Evolutionary conservation across 306 rosid species (phyloP), one percentile per base, ranked within the genome.

Genomic region (Corylus avellana): DNA sequence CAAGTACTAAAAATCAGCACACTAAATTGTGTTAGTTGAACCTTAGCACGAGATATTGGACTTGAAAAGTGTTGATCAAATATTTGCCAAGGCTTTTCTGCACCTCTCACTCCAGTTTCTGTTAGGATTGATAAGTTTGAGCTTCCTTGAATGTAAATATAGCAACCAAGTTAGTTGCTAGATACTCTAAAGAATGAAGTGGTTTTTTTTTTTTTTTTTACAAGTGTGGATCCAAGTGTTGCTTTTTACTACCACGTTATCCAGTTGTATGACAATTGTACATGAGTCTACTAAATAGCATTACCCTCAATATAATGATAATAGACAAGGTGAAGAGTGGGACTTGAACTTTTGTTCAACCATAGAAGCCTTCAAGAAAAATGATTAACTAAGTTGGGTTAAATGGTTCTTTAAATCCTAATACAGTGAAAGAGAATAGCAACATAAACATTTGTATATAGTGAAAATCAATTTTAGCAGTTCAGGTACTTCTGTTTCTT

Each of bases 1-100:
- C 14, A 42, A 68, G 11, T 57, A 74, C 1, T 16, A 27, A n/a
- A 46, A 2, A 72, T 22, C 57, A 32, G 44, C 29, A 70, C 18
- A 35, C 49, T 44, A 29, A 68, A 72, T 25, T 27, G n/a, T 47
- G 8, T 16, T 22, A 18, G 61, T 59, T 69, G 20, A 75, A 90
- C 97, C 95, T 90, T 88, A 61, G 96, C 97, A 44, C 92, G 93
- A 79, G 93, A 88, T 82, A 92, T 92, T 62, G 92, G 93, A 77
- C 95, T 88, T 44, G 97, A 86, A 49, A 87, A 89, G 84, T 92
- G 89, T 75, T 73, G 81, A 69, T 92, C 91, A 68, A 92, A 89
- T 78, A 49, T 87, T 85, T 79, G 82, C 78, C 77, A 92, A 74
- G 75, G 95, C 87, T 77, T 78, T 85, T 79, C 81, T 90, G 81